phyloP scores from a whole-genome alignment of 306 rosid genomes.

The Corylus heterophylla region DNA sequence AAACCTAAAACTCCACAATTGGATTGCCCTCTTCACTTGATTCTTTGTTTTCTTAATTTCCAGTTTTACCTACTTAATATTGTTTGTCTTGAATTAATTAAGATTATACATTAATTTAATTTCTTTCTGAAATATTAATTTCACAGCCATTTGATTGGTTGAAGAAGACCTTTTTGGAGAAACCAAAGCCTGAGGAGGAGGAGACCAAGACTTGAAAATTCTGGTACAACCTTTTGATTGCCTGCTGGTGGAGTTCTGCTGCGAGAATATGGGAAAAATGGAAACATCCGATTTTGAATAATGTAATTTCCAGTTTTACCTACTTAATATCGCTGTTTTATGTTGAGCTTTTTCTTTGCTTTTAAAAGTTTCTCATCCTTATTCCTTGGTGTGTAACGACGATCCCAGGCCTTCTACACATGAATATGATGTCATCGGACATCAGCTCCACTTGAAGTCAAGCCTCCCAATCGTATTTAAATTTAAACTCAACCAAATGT shows the following conservation, averaged over 20 bases:
- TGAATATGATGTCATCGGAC: too few relatives aligned
- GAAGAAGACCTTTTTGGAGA: slow-evolving; percentile 74
- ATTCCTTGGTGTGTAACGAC: too few relatives aligned
- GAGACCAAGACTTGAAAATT: slow-evolving; percentile 25
- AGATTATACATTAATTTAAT: neutral
- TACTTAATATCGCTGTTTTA: slow-evolving; percentile 12
- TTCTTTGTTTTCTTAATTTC: neutral
- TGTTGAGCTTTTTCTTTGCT: slow-evolving; percentile 25
- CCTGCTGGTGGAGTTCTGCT: neutral
- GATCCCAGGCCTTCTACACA: too few relatives aligned
- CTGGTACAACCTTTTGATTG: slow-evolving; percentile 26
- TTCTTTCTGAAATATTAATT: slow-evolving; percentile 18
- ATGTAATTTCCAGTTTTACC: slow-evolving; percentile 17
- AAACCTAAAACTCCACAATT: too few relatives aligned
- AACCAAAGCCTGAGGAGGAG: slow-evolving; percentile 52
- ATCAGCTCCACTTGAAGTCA: too few relatives aligned
- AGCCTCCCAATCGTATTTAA: too few relatives aligned
- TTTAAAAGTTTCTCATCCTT: slow-evolving; percentile 16
- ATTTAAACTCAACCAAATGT: too few relatives aligned
- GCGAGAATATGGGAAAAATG: neutral
- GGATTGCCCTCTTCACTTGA: neutral
- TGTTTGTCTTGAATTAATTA: neutral
- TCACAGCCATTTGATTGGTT: slow-evolving; percentile 79
- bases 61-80: neutral
- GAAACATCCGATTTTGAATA: slow-evolving; percentile 6